Evolutionary conservation across 2,329 filamentous ascomycete species (phyloP), one percentile per base, ranked within the genome.

Genomic region (Penicillium sp.): DNA sequence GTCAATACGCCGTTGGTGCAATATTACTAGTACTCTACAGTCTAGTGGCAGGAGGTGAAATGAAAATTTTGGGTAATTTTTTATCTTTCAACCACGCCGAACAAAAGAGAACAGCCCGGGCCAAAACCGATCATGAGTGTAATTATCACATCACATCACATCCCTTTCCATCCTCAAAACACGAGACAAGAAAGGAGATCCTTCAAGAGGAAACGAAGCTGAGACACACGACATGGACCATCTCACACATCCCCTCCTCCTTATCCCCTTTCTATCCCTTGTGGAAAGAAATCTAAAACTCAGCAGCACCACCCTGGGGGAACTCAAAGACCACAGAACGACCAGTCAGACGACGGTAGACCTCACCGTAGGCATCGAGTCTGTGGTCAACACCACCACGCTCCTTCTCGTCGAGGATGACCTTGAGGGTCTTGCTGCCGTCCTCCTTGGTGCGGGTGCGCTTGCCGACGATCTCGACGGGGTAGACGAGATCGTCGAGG

Each of bases 361-460:
- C 95, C 90, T 99, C 95, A 71, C 92, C 92, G 89, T 99, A 99
- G 81, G 94, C 97, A 85, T 99, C 95, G 76, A 99, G 92, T 82
- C 95, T 90, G 91, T 98, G 97, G 88, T 99, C 95, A 76, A 99
- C 94, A 82, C 93, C 93, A 79, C 93, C 94, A 77, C 93, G 92
- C 91, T 99, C 95, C 92, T 99, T 99, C 91, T 98, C 95, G 84
- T 99, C 95, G 66, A 99, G 90, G 80, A 99, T 88, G 82, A 99
- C 92, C 91, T 99, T 99, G 84, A 98, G 90, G 81, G 92, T 85
- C 91, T 98, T 98, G 90, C 87, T 90, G 83, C 93, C 93, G 84
- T 99, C 95, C 88, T 98, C 94, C 87, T 96, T 94, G 86, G 95
- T 98, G 84, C 95, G 91, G 82, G 93, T 85, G 80, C 95, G 93